Conservation (phyloP, 768 basidiomycete genomes). For the Collybia sp. region DNA sequence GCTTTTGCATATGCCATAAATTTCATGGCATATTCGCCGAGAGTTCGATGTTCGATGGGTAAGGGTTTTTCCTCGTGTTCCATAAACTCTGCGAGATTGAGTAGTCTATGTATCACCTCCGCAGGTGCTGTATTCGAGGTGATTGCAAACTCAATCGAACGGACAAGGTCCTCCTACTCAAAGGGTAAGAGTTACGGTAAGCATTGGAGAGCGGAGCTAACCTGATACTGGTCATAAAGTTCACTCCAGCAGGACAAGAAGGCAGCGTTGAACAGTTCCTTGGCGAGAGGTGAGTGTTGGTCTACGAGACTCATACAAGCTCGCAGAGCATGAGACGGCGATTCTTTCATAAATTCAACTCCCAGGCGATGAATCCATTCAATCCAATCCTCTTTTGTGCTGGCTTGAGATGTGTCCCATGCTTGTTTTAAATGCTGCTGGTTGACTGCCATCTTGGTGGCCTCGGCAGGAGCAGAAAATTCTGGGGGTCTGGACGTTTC, state of each 20-base stretch:
- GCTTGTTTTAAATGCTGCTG: slow-evolving; percentile 96
- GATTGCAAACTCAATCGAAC: slow-evolving; percentile 83
- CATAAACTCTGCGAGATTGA: slow-evolving; percentile 98
- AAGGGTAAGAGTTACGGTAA: background rate
- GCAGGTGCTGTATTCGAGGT: slow-evolving; percentile 72
- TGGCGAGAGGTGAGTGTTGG: slow-evolving; percentile 84
- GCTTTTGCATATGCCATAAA: slow-evolving; percentile 97
- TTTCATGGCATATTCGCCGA: slow-evolving; percentile 91
- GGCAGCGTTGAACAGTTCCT: slow-evolving; percentile 95
- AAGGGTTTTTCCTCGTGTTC: slow-evolving; percentile 97
- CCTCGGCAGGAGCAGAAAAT: slow-evolving; percentile 80
- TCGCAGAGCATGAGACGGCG: slow-evolving; percentile 95
- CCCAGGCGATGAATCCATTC: slow-evolving; percentile 94
- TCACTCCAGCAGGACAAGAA: slow-evolving; percentile 98
- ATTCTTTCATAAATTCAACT: slow-evolving; percentile 97
- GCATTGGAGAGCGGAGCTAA: slow-evolving; percentile 24
- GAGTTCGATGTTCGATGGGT: slow-evolving; percentile 87
- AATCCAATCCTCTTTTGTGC: slow-evolving; percentile 84
- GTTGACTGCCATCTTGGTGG: slow-evolving; percentile 88
- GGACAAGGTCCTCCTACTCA: slow-evolving; percentile 86
- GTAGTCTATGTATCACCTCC: slow-evolving; percentile 84
- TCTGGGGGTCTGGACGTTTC: slow-evolving; percentile 64
- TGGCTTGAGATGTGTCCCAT: slow-evolving; percentile 82
- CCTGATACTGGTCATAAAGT: slow-evolving; percentile 95
- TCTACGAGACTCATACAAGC: slow-evolving; percentile 95